A percentile compares a stretch with the other conserved stretches of the same genome.
phyloP scores from a whole-genome alignment of 2,329 filamentous ascomycete species.

The Lachnellula occidentalis region DNA sequence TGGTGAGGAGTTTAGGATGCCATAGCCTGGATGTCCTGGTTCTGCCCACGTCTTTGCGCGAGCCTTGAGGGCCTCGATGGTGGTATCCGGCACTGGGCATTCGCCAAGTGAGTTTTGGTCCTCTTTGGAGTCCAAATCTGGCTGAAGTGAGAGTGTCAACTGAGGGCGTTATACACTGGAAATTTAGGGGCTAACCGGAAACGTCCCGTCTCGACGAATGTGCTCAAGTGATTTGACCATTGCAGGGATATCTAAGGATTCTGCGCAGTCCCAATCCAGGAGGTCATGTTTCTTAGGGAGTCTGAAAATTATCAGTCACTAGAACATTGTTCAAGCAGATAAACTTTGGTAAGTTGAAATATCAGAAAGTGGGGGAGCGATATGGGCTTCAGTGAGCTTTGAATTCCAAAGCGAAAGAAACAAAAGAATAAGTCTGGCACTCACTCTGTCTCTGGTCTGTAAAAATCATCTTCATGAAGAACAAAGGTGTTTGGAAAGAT shows the following conservation, averaged over 20 bases:
- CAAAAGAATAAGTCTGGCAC: constrained; percentile 24
- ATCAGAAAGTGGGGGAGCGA: background rate
- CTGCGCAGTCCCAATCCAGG: constrained; percentile 88
- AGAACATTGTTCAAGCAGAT: too few species aligned
- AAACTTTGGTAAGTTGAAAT: background rate
- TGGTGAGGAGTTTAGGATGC: constrained; percentile 23
- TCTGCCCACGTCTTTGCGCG: constrained; percentile 44
- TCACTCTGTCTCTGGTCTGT: constrained; percentile 69
- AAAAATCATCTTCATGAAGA: constrained; percentile 95
- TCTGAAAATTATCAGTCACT: constrained; percentile 31
- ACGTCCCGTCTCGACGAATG: constrained; percentile 62
- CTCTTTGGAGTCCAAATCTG: constrained; percentile 50
- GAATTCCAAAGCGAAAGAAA: background rate
- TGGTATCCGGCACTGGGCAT: constrained; percentile 45
- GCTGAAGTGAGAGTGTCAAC: constrained; percentile 31
- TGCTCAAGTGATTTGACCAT: constrained; percentile 64
- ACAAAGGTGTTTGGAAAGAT: constrained; percentile 77
- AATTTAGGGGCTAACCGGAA: constrained; percentile 46
- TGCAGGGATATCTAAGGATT: constrained; percentile 65
- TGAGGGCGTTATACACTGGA: constrained; percentile 2
- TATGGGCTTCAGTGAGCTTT: too few species aligned
- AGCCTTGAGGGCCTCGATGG: constrained; percentile 41
- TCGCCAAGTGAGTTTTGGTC: constrained; percentile 56
- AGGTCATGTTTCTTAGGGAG: constrained; percentile 55
- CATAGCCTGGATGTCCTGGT: constrained; percentile 40